Percentiles rank a stretch among this genome's conserved stretches.
Conservation (phyloP, 208 protist species). For the Zelonia costaricensis region DNA sequence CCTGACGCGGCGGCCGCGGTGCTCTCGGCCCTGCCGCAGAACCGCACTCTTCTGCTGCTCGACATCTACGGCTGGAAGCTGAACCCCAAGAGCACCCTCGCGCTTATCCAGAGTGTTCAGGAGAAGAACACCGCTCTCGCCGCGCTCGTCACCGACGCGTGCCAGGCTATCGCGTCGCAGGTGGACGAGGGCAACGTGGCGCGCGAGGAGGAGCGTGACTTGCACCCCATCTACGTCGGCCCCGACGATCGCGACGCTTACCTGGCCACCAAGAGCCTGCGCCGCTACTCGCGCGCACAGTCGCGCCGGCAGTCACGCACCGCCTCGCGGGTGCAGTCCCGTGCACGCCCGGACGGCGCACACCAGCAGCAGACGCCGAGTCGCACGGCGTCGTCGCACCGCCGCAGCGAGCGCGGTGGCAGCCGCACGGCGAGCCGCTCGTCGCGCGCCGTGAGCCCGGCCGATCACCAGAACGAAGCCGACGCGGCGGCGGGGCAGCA, state of each 20-base stretch:
- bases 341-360: conserved; percentile 4
- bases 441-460: conserved; percentile 20
- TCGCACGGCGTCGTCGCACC: conserved; percentile 27
- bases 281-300: conserved; percentile 74
- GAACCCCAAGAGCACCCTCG: conserved; percentile 29
- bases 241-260: conserved; percentile 87
- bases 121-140: conserved; percentile 52
- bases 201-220: conserved; percentile 48
- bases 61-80: conserved; percentile 90
- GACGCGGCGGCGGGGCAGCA: neutral
- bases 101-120: conserved; percentile 49
- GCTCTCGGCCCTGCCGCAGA: conserved; percentile 53
- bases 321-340: conserved; percentile 20
- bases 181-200: conserved; percentile 68
- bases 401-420: conserved; percentile 20
- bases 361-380: conserved; percentile 25
- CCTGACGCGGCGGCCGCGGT: conserved; percentile 57
- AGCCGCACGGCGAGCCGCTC: conserved; percentile 23
- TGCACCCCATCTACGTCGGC: conserved; percentile 81
- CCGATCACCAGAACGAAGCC: conserved; percentile 5
- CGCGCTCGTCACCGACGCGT: conserved; percentile 81
- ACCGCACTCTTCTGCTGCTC: conserved; percentile 72
- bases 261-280: conserved; percentile 78
- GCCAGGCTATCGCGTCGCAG: conserved; percentile 49
- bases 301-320: conserved; percentile 66